Evolutionary conservation across 2,329 filamentous ascomycete species (phyloP).

Genomic region (Monilinia vaccinii-corymbosi): DNA sequence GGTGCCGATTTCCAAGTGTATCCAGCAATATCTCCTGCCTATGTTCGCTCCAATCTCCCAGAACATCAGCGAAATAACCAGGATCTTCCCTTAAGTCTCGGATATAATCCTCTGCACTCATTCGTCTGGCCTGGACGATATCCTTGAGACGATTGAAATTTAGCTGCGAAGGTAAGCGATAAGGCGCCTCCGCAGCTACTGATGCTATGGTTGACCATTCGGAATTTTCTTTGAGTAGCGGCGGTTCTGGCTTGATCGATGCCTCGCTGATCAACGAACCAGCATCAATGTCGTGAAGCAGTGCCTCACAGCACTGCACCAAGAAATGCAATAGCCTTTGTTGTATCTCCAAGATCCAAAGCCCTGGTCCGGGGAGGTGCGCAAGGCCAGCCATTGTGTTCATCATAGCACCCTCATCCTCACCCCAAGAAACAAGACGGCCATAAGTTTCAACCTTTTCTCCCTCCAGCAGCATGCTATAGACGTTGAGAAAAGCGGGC

Average conservation of each 20-base stretch:
- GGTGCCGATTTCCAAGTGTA: constrained; percentile 22
- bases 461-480: constrained; percentile 31
- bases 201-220: constrained; percentile 33
- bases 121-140: constrained; percentile 35
- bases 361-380: constrained; percentile 37
- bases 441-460: constrained; percentile 31
- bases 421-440: constrained; percentile 31
- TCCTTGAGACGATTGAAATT: constrained; percentile 37
- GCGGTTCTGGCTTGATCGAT: constrained; percentile 33
- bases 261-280: constrained; percentile 25
- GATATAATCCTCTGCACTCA: constrained; percentile 45
- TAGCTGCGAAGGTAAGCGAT: constrained; percentile 38
- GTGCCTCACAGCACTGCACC: constrained; percentile 35
- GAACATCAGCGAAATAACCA: neutral
- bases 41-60: constrained; percentile 33
- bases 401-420: constrained; percentile 32
- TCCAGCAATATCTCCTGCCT: constrained; percentile 37
- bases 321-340: constrained; percentile 40
- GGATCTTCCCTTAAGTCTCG: constrained; percentile 32
- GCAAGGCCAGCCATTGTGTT: constrained; percentile 31
- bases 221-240: constrained; percentile 26
- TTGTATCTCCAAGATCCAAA: constrained; percentile 44
- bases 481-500: constrained; percentile 24
- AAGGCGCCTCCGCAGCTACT: constrained; percentile 43
- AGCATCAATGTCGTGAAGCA: constrained; percentile 42